A percentile compares a stretch with the other conserved stretches of the same genome.
Evolutionary conservation across 805 yeast species (phyloP).

Genomic region (Saccharomyces eubayanus): DNA sequence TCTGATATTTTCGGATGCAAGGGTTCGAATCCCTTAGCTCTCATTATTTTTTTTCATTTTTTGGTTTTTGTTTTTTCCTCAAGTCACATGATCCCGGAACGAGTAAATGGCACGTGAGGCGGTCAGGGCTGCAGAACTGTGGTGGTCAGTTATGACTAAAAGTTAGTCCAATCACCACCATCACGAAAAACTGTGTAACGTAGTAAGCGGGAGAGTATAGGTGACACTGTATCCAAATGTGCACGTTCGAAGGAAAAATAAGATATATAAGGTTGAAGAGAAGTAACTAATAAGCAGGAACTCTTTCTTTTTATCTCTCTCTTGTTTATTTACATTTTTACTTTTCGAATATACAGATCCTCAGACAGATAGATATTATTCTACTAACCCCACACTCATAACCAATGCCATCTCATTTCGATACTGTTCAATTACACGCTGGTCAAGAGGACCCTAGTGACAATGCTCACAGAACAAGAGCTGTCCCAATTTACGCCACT

Average conservation of each 20-base stretch:
- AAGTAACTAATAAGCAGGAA: not conserved
- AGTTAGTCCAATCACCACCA: not conserved
- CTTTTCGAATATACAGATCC: not conserved
- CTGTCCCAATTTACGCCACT: conserved; percentile 89
- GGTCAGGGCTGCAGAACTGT: not conserved
- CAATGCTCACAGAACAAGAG: conserved; percentile 63
- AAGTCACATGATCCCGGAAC: not conserved
- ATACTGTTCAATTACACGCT: conserved; percentile 89
- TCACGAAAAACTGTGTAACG: not conserved
- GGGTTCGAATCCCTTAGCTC: not conserved
- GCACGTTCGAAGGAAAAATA: not conserved
- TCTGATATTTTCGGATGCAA: not conserved
- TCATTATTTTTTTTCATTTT: not conserved
- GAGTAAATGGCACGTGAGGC: not conserved
- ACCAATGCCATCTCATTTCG: conserved; percentile 59
- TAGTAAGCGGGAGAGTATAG: not conserved
- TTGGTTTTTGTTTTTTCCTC: not conserved
- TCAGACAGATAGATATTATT: not conserved
- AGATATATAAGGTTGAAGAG: not conserved
- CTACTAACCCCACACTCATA: not conserved
- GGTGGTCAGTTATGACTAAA: not conserved
- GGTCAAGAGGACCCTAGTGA: conserved; percentile 70
- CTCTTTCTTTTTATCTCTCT: not conserved
- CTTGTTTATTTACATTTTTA: not conserved
- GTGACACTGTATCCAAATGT: not conserved